Evolutionary conservation across 2,329 filamentous ascomycete genomes (phyloP).

Genomic region (Fonsecaea erecta): DNA sequence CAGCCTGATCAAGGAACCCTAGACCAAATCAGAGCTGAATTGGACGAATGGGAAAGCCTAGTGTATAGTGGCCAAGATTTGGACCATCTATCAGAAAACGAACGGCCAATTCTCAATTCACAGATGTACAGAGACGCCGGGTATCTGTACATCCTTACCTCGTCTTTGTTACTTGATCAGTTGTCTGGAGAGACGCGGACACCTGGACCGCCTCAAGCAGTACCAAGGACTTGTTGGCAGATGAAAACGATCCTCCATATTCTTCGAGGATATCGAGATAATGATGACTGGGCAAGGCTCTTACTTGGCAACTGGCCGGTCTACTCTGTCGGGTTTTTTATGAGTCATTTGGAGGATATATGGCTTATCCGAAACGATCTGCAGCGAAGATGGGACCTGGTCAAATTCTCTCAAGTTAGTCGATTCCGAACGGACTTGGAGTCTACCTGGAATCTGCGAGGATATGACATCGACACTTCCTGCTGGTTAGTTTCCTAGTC

Average conservation of each 20-base stretch:
- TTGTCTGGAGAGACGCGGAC: not conserved
- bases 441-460: constrained; percentile 16
- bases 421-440: constrained; percentile 23
- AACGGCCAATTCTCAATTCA: not conserved
- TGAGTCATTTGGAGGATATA: constrained; percentile 17
- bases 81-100: not conserved
- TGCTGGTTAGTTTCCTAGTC: too few relatives aligned
- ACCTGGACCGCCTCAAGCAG: constrained; percentile 12
- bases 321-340: constrained; percentile 27
- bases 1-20: constrained; percentile 22
- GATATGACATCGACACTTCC: not conserved
- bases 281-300: constrained; percentile 23
- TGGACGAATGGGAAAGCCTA: constrained; percentile 25
- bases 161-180: constrained; percentile 29
- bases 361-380: constrained; percentile 20
- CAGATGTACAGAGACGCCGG: constrained; percentile 25
- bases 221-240: constrained; percentile 22
- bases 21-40: constrained; percentile 19
- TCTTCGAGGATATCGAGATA: constrained; percentile 12
- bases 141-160: constrained; percentile 24
- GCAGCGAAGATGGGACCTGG: constrained; percentile 19
- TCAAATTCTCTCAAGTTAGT: constrained; percentile 19
- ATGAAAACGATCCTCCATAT: constrained; percentile 15
- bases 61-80: constrained; percentile 7
- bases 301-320: constrained; percentile 28